Base-by-base conservation (phyloP, 75 land plant genomes). In the Selaginella moellendorffii region DNA sequence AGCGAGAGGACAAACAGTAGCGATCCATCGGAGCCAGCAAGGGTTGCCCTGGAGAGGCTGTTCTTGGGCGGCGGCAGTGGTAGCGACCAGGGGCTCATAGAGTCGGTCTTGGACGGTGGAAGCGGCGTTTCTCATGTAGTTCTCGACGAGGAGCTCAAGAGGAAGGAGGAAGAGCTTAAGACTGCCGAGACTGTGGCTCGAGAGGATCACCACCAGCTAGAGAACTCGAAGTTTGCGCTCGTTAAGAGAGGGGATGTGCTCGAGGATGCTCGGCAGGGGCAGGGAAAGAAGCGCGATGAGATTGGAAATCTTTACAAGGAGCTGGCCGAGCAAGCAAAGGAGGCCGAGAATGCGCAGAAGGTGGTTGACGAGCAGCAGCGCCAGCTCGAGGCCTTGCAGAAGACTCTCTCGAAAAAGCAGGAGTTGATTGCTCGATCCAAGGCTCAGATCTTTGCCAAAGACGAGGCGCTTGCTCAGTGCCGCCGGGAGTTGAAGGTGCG, bases 141-240 rank as follows among this genome's bases (percentile, higher is more conserved):
- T 36, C 46, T 36, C 10, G 46, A 36, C 14, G 46, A 36, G 46
- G 14, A 36, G 46, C 46, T 88, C 74, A 82, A 60, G 65, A 66
- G 64, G 26, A 90, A 82, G 62, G 96, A 90, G 77, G 83, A 84
- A 54, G 85, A 83, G 68, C 73, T 90, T 2, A 68, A 71, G 46
- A 72, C 76, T 64, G 87, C 87, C 24, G 91, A 87, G 58, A 77
- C 66, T 2, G 68, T 54, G 19, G 78, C 83, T 1, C 26, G 61
- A 53, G 56, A 65, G 27, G 96, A 90, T 28, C 65, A 74, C 8
- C 17, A 26, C 59, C 74, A 78, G 31, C 66, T 87, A n/a, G 71
- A 76, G 26, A 65, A 36, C 56, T 79, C 81, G 14, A 76, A 70
- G 69, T 52, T 80, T 54, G 85, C 75, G 27, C 76, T 90, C 59